A percentile compares a stretch with the other conserved stretches of the same genome.
These are phyloP conservation scores for Penicillium samsonianum DNA, from an alignment of 495 filamentous ascomycete genomes.

Conservation along the genomic window DNA sequence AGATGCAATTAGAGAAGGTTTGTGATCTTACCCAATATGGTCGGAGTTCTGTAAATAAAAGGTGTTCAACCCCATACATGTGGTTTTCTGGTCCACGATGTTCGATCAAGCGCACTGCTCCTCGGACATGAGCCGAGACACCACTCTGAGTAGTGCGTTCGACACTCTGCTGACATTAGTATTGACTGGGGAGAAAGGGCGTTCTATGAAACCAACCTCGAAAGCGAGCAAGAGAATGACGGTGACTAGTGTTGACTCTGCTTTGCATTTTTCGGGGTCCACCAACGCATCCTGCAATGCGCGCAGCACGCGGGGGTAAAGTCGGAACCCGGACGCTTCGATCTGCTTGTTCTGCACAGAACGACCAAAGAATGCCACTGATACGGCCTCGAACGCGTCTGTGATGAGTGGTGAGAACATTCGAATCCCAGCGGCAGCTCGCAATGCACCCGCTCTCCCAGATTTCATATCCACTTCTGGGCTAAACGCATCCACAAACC, in stretches of 20 bases:
- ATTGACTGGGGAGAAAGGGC: background rate
- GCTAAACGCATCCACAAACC: conserved; percentile 50
- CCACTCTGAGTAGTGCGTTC: conserved; percentile 42
- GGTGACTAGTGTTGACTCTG: conserved; percentile 47
- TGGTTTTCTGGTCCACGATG: conserved; percentile 50
- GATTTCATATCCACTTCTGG: conserved; percentile 43
- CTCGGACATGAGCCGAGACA: conserved; percentile 43
- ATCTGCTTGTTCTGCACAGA: conserved; percentile 41
- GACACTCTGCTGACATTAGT: conserved; percentile 37
- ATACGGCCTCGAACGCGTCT: conserved; percentile 46
- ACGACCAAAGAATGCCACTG: conserved; percentile 46
- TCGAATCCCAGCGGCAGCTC: conserved; percentile 44
- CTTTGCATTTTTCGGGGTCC: conserved; percentile 43
- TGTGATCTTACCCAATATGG: conserved; percentile 45
- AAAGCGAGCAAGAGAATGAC: conserved; percentile 48
- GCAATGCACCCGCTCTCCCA: conserved; percentile 43
- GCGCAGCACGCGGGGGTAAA: conserved; percentile 44
- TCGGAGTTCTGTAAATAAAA: conserved; percentile 45
- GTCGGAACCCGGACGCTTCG: conserved; percentile 40
- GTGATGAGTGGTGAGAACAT: conserved; percentile 48
- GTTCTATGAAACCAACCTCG: conserved; percentile 28
- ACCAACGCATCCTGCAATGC: conserved; percentile 42
- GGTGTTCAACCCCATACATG: conserved; percentile 47
- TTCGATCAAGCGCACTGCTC: conserved; percentile 45
- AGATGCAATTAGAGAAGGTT: background rate